A percentile compares a stretch with the other conserved stretches of the same genome.
These are phyloP conservation scores for Chlamydomonas sp. DNA, from an alignment of 139 green algal genomes.

Conservation along the genomic window DNA sequence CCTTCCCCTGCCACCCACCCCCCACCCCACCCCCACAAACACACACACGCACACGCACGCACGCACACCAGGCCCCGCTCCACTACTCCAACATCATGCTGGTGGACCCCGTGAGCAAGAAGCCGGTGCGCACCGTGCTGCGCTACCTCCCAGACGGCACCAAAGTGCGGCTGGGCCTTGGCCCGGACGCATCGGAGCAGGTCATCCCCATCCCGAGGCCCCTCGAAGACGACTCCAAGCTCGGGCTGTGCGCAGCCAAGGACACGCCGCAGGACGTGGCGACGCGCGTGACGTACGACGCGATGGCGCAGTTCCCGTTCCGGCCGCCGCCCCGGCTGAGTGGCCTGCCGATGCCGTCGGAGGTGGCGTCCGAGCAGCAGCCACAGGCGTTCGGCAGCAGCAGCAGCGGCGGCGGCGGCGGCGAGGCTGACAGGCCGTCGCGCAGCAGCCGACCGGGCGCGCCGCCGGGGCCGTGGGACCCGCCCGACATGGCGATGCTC, in stretches of 20 bases:
- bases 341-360: constrained; percentile 8
- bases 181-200: not conserved
- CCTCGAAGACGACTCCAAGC: not conserved
- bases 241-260: constrained; percentile 4
- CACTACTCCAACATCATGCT: constrained; percentile 35
- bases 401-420: too few species aligned
- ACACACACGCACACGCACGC: too few species aligned
- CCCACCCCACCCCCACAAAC: too few species aligned
- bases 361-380: not conserved
- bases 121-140: constrained; percentile 7
- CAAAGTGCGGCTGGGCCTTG: constrained; percentile 1
- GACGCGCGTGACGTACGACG: not conserved
- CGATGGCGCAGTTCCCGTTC: not conserved
- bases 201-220: constrained; percentile 13
- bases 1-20: too few species aligned
- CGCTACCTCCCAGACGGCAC: constrained; percentile 12
- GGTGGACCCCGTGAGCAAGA: constrained; percentile 13
- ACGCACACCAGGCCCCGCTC: constrained; percentile 32
- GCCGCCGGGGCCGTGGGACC: too few species aligned
- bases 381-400: too few species aligned
- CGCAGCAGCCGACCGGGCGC: too few species aligned
- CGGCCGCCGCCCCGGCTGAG: not conserved
- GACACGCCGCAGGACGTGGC: constrained; percentile 11
- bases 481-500: too few species aligned
- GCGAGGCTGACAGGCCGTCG: too few species aligned